phyloP scores from a whole-genome alignment of 306 rosid genomes.

The Geum urbanum region DNA sequence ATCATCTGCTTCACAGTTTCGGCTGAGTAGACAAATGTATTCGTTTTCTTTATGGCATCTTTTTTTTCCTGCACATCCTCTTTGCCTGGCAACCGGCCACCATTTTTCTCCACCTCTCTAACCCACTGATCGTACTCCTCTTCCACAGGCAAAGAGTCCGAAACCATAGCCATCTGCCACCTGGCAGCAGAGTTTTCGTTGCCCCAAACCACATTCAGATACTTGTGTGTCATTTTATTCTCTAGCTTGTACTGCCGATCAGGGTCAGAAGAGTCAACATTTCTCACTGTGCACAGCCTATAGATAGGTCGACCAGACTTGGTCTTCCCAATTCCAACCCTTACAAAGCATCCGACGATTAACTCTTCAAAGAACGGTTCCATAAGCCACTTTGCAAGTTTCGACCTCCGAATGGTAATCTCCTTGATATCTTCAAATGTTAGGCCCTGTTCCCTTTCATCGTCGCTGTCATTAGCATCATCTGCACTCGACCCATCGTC shows the following conservation, averaged over 20 bases:
- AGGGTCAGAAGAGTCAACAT: slow-evolving; percentile 81
- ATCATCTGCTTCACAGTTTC: slow-evolving; percentile 92
- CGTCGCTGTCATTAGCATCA: slow-evolving; percentile 77
- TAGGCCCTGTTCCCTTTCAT: slow-evolving; percentile 62
- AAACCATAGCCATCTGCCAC: slow-evolving; percentile 99
- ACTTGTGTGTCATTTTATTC: slow-evolving; percentile 72
- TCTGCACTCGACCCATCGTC: slow-evolving; percentile 66
- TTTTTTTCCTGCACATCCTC: slow-evolving; percentile 57
- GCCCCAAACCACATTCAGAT: slow-evolving; percentile 87
- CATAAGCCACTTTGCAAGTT: slow-evolving; percentile 86
- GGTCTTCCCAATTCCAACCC: slow-evolving; percentile 94
- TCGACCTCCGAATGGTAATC: slow-evolving; percentile 75
- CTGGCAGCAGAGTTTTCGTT: slow-evolving; percentile 85
- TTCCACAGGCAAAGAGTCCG: slow-evolving; percentile 69
- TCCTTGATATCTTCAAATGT: slow-evolving; percentile 74
- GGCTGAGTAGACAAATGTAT: slow-evolving; percentile 76
- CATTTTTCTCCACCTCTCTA: slow-evolving; percentile 76
- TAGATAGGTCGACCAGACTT: slow-evolving; percentile 70
- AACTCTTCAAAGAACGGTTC: slow-evolving; percentile 96
- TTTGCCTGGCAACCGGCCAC: slow-evolving; percentile 70
- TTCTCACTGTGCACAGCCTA: slow-evolving; percentile 83
- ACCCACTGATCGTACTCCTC: slow-evolving; percentile 88
- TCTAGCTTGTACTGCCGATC: slow-evolving; percentile 70
- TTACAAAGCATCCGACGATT: slow-evolving; percentile 89
- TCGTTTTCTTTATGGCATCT: slow-evolving; percentile 62